Evolutionary conservation across 108 stramenopile genomes (phyloP).

Genomic region (Pseudonitzschia delicatissima): DNA sequence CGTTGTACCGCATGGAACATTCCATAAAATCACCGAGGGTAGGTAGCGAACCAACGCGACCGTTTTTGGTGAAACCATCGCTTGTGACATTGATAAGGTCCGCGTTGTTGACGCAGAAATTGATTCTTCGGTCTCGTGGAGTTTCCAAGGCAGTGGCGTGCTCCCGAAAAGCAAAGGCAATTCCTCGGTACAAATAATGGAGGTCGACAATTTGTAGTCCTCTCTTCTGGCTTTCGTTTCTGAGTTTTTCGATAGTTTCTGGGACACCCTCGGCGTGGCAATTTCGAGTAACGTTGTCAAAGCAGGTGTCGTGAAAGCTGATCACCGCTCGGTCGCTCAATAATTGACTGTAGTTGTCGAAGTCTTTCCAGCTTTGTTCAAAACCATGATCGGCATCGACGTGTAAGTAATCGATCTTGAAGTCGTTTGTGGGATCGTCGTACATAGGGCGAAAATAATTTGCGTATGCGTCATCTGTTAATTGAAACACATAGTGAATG

Average conservation of each 20-base stretch:
- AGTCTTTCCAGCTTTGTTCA: constrained; percentile 25
- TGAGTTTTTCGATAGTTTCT: background rate
- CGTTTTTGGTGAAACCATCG: constrained; percentile 6
- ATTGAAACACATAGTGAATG: constrained; percentile 16
- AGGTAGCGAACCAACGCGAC: background rate
- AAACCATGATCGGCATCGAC: constrained; percentile 17
- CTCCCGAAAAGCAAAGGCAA: constrained; percentile 14
- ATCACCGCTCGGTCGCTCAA: constrained; percentile 5
- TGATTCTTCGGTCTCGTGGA: background rate
- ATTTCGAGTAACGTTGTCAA: background rate
- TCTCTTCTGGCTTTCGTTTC: background rate
- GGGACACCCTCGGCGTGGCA: constrained; percentile 10
- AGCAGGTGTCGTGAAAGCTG: constrained; percentile 24
- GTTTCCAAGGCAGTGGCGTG: background rate
- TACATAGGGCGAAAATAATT: background rate
- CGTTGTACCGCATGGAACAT: background rate
- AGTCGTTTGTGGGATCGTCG: background rate
- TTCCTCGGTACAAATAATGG: constrained; percentile 20
- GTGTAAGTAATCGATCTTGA: constrained; percentile 19
- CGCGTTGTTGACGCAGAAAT: constrained; percentile 20
- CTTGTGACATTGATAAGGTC: background rate
- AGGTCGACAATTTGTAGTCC: constrained; percentile 12
- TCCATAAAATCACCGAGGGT: constrained; percentile 10
- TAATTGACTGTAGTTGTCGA: constrained; percentile 5
- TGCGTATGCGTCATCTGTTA: constrained; percentile 5